Evolutionary conservation across 306 rosid genomes (phyloP).

Genomic region (Urtica urens): DNA sequence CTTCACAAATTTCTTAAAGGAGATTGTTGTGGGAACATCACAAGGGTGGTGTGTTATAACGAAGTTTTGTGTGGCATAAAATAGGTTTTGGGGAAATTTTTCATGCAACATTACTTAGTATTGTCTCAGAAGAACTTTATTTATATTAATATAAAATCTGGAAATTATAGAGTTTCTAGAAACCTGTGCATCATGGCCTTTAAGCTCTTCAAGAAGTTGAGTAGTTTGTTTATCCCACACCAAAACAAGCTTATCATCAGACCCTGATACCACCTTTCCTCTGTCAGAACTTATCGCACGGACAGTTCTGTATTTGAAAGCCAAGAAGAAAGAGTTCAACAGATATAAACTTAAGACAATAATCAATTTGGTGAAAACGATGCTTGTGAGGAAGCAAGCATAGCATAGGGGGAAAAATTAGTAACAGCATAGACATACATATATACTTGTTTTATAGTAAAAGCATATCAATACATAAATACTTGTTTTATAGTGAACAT

Average conservation of each 20-base stretch:
- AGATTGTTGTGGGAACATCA: too few species aligned
- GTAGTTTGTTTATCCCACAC: slow-evolving; percentile 98
- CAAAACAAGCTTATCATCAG: slow-evolving; percentile 83
- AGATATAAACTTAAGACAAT: slow-evolving; percentile 2
- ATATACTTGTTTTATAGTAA: too few species aligned
- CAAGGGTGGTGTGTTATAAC: too few species aligned
- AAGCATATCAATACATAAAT: too few species aligned
- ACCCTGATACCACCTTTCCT: slow-evolving; percentile 92
- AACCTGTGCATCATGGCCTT: slow-evolving; percentile 94
- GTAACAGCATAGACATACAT: background rate
- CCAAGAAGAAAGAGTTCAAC: slow-evolving; percentile 7
- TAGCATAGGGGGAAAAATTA: background rate
- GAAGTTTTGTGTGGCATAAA: too few species aligned
- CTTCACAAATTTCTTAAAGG: too few species aligned
- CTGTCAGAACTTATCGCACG: slow-evolving; percentile 93
- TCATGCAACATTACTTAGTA: too few species aligned
- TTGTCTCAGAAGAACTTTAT: too few species aligned
- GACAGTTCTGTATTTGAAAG: slow-evolving; percentile 50
- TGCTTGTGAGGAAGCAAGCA: background rate
- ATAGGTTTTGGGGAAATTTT: too few species aligned
- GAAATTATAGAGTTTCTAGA: too few species aligned
- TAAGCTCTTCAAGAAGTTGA: slow-evolving; percentile 96
- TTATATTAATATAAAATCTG: too few species aligned
- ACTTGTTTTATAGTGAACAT: background rate
- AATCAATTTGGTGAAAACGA: background rate